These are phyloP conservation scores for Microbotryum saponariae DNA, from an alignment of 1,284 basidiomycete species.

Conservation along the genomic window DNA sequence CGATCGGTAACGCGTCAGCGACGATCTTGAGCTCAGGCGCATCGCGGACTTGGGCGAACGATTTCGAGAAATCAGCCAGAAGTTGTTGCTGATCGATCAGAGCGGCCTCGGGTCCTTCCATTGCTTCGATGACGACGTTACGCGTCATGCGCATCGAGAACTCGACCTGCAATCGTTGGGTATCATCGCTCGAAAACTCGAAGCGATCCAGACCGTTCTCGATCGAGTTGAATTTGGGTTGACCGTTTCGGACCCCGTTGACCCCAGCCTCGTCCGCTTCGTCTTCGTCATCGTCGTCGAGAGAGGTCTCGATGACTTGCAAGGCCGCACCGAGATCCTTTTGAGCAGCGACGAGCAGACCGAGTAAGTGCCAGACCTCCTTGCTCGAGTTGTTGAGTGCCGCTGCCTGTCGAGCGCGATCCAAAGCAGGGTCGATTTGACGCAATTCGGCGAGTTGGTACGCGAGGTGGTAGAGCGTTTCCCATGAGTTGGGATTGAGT, in stretches of 20 bases:
- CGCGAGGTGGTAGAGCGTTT: conserved; percentile 68
- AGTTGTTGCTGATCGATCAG: conserved; percentile 74
- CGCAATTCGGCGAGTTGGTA: conserved; percentile 65
- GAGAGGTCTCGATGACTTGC: conserved; percentile 65
- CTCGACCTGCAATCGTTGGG: conserved; percentile 66
- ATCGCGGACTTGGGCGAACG: conserved; percentile 15
- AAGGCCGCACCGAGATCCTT: conserved; percentile 75
- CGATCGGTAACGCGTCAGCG: no score
- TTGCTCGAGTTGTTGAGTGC: conserved; percentile 39
- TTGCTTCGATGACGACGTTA: conserved; percentile 70
- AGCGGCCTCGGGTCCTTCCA: conserved; percentile 78
- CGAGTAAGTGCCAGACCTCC: conserved; percentile 85
- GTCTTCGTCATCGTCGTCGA: conserved; percentile 44
- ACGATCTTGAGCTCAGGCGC: neutral
- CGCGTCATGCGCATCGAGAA: conserved; percentile 82
- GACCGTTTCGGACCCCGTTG: neutral
- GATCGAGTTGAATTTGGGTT: neutral
- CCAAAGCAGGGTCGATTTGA: conserved; percentile 60
- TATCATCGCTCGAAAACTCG: conserved; percentile 50
- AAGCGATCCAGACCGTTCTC: conserved; percentile 39
- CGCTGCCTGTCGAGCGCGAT: conserved; percentile 58
- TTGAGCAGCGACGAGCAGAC: conserved; percentile 66
- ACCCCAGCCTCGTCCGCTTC: conserved; percentile 16
- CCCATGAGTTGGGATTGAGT: conserved; percentile 53
- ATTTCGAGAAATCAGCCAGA: conserved; percentile 64